Evolutionary conservation across 345 rosid species (phyloP).

Genomic region (Durio zibethinus): DNA sequence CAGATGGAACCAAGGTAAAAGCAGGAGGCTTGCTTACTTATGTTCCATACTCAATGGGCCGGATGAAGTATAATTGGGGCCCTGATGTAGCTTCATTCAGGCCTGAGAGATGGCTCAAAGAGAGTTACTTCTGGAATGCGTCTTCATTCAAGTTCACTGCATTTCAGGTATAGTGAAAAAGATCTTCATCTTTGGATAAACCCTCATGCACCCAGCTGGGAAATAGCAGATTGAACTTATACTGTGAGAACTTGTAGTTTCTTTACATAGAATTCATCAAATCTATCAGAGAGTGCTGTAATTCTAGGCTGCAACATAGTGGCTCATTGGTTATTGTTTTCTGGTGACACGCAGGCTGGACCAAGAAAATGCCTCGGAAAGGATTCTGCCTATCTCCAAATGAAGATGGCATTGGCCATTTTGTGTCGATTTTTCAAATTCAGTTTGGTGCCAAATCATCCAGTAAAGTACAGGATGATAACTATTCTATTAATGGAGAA

Average conservation of each 20-base stretch:
- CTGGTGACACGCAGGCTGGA: slow-evolving; percentile 36
- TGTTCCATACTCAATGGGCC: slow-evolving; percentile 97
- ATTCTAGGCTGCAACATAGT: neutral
- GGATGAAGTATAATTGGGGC: slow-evolving; percentile 95
- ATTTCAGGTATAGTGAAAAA: slow-evolving; percentile 56
- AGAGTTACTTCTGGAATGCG: slow-evolving; percentile 74
- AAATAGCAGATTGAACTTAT: neutral
- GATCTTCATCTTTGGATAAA: neutral
- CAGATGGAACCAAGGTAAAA: slow-evolving; percentile 84
- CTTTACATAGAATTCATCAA: neutral
- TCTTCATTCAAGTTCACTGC: slow-evolving; percentile 97
- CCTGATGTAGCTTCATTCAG: slow-evolving; percentile 73
- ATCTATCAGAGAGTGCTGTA: neutral
- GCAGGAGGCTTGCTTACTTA: slow-evolving; percentile 99
- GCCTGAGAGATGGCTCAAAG: slow-evolving; percentile 95
- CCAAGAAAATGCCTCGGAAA: slow-evolving; percentile 94
- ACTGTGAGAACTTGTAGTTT: neutral
- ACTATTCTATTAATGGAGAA: slow-evolving; percentile 82
- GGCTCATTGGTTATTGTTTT: slow-evolving; percentile 3
- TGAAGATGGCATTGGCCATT: slow-evolving; percentile 88
- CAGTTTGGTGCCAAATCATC: slow-evolving; percentile 68
- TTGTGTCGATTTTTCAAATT: slow-evolving; percentile 75
- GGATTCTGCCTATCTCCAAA: slow-evolving; percentile 96
- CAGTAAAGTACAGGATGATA: slow-evolving; percentile 90
- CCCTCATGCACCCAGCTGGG: neutral